These are phyloP conservation scores for Rhizoclosmatium globosum DNA, from an alignment of 192 early-diverging fungal genomes.

Conservation along the genomic window DNA sequence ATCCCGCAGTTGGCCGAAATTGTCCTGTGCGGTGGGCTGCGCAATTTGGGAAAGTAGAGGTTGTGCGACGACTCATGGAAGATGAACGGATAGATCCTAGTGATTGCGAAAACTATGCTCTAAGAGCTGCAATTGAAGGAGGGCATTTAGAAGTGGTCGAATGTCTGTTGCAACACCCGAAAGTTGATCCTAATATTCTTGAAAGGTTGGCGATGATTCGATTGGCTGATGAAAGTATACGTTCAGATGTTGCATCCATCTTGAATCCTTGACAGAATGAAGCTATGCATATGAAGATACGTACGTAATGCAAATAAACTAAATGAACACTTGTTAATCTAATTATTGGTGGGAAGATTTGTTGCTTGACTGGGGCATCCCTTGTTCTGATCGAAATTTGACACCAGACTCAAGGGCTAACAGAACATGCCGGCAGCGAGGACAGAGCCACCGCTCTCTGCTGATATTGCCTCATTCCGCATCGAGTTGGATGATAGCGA, in stretches of 20 bases:
- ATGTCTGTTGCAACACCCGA: neutral
- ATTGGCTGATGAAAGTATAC: too few relatives aligned
- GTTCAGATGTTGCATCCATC: too few relatives aligned
- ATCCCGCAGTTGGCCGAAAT: neutral
- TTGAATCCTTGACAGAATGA: too few relatives aligned
- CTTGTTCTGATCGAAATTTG: too few relatives aligned
- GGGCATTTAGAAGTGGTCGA: neutral
- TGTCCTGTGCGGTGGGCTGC: neutral
- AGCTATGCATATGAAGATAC: too few relatives aligned
- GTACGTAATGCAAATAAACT: too few relatives aligned
- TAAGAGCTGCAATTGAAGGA: neutral
- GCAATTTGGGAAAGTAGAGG: neutral
- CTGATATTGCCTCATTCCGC: conserved; percentile 20
- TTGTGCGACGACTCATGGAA: conserved; percentile 19
- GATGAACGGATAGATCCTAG: conserved; percentile 20
- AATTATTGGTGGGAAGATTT: too few relatives aligned
- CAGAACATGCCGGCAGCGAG: too few relatives aligned
- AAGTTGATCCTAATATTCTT: neutral
- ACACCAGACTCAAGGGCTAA: too few relatives aligned
- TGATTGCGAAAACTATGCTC: neutral
- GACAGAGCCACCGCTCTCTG: neutral
- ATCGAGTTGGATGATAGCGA: conserved; percentile 27
- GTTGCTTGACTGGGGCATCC: too few relatives aligned
- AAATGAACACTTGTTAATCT: too few relatives aligned
- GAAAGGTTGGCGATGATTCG: too few relatives aligned